Conservation (phyloP, 495 filamentous ascomycete species). For the Xylaria telfairii region DNA sequence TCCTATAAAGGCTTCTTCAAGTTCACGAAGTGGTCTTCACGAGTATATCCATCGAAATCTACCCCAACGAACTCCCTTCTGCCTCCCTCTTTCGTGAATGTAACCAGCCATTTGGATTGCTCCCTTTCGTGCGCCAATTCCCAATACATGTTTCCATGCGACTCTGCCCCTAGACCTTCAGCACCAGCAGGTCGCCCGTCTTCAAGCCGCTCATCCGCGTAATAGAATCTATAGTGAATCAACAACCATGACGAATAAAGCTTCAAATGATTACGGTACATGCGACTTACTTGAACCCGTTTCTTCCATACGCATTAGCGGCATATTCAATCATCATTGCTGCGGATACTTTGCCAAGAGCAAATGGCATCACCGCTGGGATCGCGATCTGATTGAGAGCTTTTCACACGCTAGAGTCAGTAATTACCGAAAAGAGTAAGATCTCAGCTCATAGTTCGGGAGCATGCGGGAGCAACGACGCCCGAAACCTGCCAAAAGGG, state of each 20-base stretch:
- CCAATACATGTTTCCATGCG: not conserved
- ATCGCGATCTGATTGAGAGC: constrained; percentile 4
- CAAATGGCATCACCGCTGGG: not conserved
- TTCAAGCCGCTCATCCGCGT: not conserved
- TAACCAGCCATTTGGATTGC: not conserved
- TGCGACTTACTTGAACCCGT: not conserved
- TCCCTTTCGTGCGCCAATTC: not conserved
- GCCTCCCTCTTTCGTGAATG: not conserved
- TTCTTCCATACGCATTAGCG: not conserved
- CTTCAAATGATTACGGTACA: not conserved
- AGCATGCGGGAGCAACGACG: no score
- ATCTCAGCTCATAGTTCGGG: no score
- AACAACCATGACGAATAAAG: not conserved
- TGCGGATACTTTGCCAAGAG: not conserved
- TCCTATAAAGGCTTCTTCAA: not conserved
- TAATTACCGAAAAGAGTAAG: no score
- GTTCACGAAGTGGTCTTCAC: not conserved
- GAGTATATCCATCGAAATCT: not conserved
- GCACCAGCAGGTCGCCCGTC: not conserved
- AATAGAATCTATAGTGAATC: not conserved
- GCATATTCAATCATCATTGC: constrained; percentile 2
- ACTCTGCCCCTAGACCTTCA: not conserved
- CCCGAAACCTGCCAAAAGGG: no score
- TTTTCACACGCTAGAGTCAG: no score
- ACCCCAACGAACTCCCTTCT: not conserved